Evolutionary conservation across 495 filamentous ascomycete species (phyloP).

Genomic region (Lasiosphaeria miniovina): DNA sequence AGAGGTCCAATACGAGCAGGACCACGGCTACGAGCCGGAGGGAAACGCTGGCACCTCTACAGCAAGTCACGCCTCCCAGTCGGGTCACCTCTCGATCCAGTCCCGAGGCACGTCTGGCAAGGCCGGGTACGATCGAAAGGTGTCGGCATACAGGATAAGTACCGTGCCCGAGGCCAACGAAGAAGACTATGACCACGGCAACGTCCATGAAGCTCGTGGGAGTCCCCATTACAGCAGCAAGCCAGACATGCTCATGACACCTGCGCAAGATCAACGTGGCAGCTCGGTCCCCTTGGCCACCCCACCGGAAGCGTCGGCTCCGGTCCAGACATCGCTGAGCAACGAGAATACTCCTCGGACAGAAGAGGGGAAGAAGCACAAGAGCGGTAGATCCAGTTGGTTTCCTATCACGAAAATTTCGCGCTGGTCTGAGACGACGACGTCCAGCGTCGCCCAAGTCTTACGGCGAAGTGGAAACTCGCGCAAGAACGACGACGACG

Average conservation of each 20-base stretch:
- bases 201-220: conserved; percentile 34
- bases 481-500: conserved; percentile 44
- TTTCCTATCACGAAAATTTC: conserved; percentile 94
- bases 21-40: conserved; percentile 78
- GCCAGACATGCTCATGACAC: conserved; percentile 48
- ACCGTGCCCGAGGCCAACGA: conserved; percentile 81
- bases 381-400: conserved; percentile 84
- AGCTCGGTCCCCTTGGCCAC: conserved; percentile 68
- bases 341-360: conserved; percentile 42
- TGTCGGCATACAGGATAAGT: conserved; percentile 75
- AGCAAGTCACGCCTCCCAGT: conserved; percentile 63
- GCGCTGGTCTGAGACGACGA: conserved; percentile 94
- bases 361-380: conserved; percentile 83
- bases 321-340: conserved; percentile 42
- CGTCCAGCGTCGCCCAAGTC: conserved; percentile 57
- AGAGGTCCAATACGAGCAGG: conserved; percentile 54
- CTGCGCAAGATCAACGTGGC: conserved; percentile 48
- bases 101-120: conserved; percentile 59
- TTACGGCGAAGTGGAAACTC: conserved; percentile 51
- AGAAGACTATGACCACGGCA: conserved; percentile 60
- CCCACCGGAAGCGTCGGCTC: conserved; percentile 56
- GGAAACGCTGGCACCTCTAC: conserved; percentile 75
- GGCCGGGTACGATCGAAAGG: conserved; percentile 60
- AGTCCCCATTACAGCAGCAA: conserved; percentile 42
- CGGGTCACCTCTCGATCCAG: conserved; percentile 70